Base-by-base conservation (phyloP, 441 rosid genomes). In the Breynia disticha region DNA sequence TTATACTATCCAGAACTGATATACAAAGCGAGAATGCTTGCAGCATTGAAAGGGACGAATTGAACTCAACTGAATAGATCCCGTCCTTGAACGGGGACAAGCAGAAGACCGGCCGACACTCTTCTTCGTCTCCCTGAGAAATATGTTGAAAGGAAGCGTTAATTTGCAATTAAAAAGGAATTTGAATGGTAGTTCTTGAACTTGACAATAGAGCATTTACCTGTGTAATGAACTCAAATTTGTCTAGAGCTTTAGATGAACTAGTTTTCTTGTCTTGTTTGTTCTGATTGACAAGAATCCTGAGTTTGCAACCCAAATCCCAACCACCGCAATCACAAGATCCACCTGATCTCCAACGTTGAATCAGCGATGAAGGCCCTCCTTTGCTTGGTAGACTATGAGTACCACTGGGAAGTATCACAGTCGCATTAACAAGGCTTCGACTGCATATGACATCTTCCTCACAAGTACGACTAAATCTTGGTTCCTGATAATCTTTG, bases 271-370 rank as follows among this genome's bases (percentile, higher is more conserved):
- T 64, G 38, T 14, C 35, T 48, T 41, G 66, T 64, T 72, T 85
- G 57, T 59, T 69, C 21, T 64, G 52, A 61, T 74, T 83, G 15
- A 73, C 63, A 32, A 88, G 82, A 72, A 84, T 66, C 78, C 68
- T 72, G 49, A 86, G 94, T 59, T 81, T 71, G 75, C 98, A 91
- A 37, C 91, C 90, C 70, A 84, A 69, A 67, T 91, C 98, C 97
- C 98, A 91, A 65, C 97, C 98, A 60, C 97, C 98, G 63, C 98
- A 91, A 61, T 91, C 97, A 57, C 98, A 91, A 56, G 87, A 72
- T 19, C 98, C 98, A 47, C 91, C 97, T 24, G 95, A 76, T 64
- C 72, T 79, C 98, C 97, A 91, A 7, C 97, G 81, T 42, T 91
- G 84, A 57, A 88, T 79, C 69, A 91, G 63, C 1, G 98, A 82